Evolutionary conservation across 1,284 basidiomycete species (phyloP).

Genomic region (Trametes versicolor): DNA sequence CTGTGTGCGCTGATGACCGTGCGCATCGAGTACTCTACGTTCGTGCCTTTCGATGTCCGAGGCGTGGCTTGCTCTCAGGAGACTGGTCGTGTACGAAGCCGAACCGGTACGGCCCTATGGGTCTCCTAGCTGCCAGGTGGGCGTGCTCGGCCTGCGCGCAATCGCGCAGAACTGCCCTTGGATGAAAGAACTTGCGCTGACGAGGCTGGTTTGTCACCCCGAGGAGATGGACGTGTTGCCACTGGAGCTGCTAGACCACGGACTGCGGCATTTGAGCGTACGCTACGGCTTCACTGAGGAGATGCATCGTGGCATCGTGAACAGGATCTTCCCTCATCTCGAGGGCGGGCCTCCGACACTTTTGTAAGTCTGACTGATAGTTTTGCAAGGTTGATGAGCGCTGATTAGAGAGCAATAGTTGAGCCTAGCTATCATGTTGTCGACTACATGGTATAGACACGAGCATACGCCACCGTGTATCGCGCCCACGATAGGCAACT

Average conservation of each 20-base stretch:
- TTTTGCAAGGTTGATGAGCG: no score
- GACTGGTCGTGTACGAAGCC: not conserved
- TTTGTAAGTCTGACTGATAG: no score
- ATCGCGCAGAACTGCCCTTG: not conserved
- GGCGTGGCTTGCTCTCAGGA: not conserved
- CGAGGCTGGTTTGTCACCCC: not conserved
- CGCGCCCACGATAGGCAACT: no score
- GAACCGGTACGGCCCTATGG: not conserved
- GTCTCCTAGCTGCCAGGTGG: constrained; percentile 5
- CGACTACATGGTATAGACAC: no score
- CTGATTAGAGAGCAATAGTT: no score
- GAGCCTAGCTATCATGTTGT: no score
- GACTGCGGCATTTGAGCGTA: not conserved
- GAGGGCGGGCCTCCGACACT: not conserved
- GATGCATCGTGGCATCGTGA: not conserved
- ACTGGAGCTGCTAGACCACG: not conserved
- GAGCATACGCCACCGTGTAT: no score
- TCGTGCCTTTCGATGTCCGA: constrained; percentile 1
- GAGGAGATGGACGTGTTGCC: not conserved
- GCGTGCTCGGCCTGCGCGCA: constrained; percentile 1
- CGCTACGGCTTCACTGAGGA: not conserved
- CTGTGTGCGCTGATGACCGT: not conserved
- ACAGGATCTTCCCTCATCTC: constrained; percentile 4
- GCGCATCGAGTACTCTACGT: not conserved
- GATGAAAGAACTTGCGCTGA: not conserved